Conservation (phyloP, 257 asterid genomes). For the Capsicum chinense region DNA sequence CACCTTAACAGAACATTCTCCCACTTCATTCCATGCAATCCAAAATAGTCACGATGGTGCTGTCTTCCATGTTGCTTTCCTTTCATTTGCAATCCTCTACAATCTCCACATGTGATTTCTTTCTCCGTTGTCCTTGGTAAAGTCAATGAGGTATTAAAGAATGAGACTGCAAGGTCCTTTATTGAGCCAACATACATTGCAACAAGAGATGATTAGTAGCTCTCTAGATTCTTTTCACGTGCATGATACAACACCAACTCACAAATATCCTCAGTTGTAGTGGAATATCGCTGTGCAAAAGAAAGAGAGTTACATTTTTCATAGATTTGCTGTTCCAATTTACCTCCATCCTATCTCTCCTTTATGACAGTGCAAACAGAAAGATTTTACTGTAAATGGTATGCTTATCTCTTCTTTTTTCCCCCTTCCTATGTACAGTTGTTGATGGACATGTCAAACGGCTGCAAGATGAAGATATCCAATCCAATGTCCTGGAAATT, state of each 20-base stretch:
- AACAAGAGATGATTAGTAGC: background rate
- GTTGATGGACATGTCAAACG: constrained; percentile 85
- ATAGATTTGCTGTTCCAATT: background rate
- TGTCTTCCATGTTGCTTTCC: background rate
- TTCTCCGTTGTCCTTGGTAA: background rate
- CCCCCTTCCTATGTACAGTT: constrained; percentile 51
- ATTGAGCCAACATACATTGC: background rate
- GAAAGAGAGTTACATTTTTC: background rate
- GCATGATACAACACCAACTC: background rate
- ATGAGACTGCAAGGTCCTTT: background rate
- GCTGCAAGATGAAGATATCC: constrained; percentile 91
- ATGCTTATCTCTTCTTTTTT: background rate
- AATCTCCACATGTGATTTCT: background rate
- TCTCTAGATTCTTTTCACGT: background rate
- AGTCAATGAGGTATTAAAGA: background rate
- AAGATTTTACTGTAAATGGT: background rate
- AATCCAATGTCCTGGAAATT: constrained; percentile 84
- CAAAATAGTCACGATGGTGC: background rate
- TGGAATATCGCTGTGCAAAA: background rate
- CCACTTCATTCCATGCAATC: background rate
- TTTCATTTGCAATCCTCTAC: background rate
- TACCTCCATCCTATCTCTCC: background rate
- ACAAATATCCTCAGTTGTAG: background rate
- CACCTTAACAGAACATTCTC: background rate
- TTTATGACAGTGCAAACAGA: constrained; percentile 11